phyloP scores from a whole-genome alignment of 2,329 filamentous ascomycete species.

The Drechslerella coelobrocha region DNA sequence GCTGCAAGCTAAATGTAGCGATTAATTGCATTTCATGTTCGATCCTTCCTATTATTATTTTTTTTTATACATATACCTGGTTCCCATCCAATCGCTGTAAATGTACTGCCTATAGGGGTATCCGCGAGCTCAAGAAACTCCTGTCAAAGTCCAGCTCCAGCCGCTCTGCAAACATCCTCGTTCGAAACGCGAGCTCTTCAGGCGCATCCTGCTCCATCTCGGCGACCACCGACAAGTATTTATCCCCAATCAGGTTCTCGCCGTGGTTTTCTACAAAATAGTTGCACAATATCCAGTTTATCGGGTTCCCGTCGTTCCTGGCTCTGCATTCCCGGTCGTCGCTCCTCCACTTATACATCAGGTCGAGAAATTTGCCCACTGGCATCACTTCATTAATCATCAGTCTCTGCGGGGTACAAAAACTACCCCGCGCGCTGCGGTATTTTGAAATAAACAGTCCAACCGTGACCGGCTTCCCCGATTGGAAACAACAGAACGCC shows the following conservation, averaged over 20 bases:
- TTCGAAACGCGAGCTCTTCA: conserved; percentile 20
- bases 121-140: conserved; percentile 16
- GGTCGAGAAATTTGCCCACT: conserved; percentile 22
- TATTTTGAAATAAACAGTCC: conserved; percentile 36
- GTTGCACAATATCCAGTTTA: conserved; percentile 27
- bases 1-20: not conserved
- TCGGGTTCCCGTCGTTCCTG: conserved; percentile 10
- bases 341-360: conserved; percentile 35
- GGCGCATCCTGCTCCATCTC: conserved; percentile 42
- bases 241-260: conserved; percentile 11
- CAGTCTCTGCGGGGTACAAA: conserved; percentile 27
- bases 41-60: not conserved
- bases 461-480: conserved; percentile 18
- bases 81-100: not conserved
- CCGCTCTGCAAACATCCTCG: conserved; percentile 23
- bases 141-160: conserved; percentile 34
- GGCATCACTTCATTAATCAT: conserved; percentile 20
- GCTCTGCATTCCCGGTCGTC: conserved; percentile 23
- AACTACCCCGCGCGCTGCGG: conserved; percentile 16
- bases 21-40: not conserved
- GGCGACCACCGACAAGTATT: conserved; percentile 22
- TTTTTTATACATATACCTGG: too few species aligned
- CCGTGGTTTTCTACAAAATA: conserved; percentile 33
- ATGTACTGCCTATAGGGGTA: not conserved
- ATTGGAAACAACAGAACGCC: conserved; percentile 28